phyloP scores from a whole-genome alignment of 2,329 filamentous ascomycete genomes.

The Fusarium albosuccineum region DNA sequence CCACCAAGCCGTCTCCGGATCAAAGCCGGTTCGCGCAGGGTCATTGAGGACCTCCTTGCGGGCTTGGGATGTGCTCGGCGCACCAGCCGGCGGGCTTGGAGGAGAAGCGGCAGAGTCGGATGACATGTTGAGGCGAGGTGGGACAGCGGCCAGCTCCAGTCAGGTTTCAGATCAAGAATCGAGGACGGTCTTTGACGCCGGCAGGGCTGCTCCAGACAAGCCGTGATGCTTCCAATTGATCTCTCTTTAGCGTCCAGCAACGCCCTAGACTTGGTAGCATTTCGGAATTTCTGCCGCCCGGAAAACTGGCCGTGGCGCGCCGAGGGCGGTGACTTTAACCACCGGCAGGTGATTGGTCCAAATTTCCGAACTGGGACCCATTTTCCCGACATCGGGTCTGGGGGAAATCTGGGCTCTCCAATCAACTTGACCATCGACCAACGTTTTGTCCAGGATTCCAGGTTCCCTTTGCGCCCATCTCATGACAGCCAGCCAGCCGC shows the following conservation, averaged over 20 bases:
- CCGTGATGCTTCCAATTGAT: constrained; percentile 23
- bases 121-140: constrained; percentile 30
- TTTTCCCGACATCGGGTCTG: constrained; percentile 40
- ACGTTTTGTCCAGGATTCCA: constrained; percentile 37
- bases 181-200: constrained; percentile 1
- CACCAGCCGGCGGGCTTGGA: constrained; percentile 28
- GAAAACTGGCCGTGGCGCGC: constrained; percentile 7
- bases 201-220: constrained; percentile 11
- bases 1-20: constrained; percentile 75
- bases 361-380: constrained; percentile 9
- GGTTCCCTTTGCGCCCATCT: constrained; percentile 34
- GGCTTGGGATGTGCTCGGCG: constrained; percentile 32
- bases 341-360: constrained; percentile 15
- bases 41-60: constrained; percentile 65
- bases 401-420: constrained; percentile 35
- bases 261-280: constrained; percentile 9
- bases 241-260: constrained; percentile 33
- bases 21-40: constrained; percentile 72
- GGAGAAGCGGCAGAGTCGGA: constrained; percentile 29
- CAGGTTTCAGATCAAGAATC: background rate
- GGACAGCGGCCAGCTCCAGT: background rate
- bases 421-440: constrained; percentile 38
- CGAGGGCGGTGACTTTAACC: constrained; percentile 36
- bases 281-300: constrained; percentile 32
- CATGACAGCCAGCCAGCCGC: constrained; percentile 39